These are phyloP conservation scores for Aspergillus coremiiformis DNA, from an alignment of 495 filamentous ascomycete genomes.

Conservation along the genomic window DNA sequence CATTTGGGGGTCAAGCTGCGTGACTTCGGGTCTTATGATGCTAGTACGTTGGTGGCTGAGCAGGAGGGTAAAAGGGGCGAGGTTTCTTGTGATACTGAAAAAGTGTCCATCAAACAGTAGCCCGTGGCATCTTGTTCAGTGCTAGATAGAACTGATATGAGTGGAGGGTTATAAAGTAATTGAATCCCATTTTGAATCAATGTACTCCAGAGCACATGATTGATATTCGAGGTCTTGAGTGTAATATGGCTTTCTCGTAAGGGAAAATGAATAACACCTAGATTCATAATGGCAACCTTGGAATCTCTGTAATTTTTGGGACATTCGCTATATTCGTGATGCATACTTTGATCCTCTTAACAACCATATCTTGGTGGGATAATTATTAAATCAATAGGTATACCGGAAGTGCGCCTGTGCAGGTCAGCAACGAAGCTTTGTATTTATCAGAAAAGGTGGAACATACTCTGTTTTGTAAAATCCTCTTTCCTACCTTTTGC, in stretches of 20 bases:
- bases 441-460: neutral
- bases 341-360: neutral
- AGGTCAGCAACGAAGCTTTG: neutral
- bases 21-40: neutral
- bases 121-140: neutral
- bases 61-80: neutral
- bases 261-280: neutral
- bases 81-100: neutral
- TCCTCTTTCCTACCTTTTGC: slow-evolving; percentile 37
- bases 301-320: neutral
- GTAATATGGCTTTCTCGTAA: neutral
- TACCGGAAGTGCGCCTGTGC: slow-evolving; percentile 40
- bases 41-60: neutral
- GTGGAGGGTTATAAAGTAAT: neutral
- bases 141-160: neutral
- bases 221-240: neutral
- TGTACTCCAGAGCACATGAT: neutral
- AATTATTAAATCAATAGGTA: slow-evolving; percentile 35
- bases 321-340: neutral
- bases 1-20: neutral
- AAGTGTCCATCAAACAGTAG: neutral
- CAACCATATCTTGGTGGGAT: neutral
- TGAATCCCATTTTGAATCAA: neutral
- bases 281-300: neutral
- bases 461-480: slow-evolving; percentile 49